A percentile compares a stretch with the other conserved stretches of the same genome.
Evolutionary conservation across 352 stramenopile species (phyloP).

Genomic region (Hyaloperonospora arabidopsidis): DNA sequence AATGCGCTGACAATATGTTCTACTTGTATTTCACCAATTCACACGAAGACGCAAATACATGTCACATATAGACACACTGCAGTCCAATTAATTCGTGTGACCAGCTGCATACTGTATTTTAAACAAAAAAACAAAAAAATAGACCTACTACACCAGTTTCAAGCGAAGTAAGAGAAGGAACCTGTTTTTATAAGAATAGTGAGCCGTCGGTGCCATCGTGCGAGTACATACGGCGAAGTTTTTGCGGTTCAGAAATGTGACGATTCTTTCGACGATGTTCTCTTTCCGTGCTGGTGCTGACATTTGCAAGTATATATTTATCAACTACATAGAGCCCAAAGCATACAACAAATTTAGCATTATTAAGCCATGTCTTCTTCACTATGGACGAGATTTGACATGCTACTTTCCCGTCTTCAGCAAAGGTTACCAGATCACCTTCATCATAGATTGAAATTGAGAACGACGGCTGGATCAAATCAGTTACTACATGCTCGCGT

Average conservation of each 20-base stretch:
- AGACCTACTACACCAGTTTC: slow-evolving; percentile 66
- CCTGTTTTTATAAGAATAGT: slow-evolving; percentile 84
- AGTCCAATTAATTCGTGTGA: slow-evolving; percentile 54
- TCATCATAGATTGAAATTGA: slow-evolving; percentile 20
- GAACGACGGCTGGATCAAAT: slow-evolving; percentile 17
- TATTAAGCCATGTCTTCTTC: slow-evolving; percentile 73
- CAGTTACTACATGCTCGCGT: slow-evolving; percentile 8
- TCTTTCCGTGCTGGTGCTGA: slow-evolving; percentile 75
- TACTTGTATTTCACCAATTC: slow-evolving; percentile 48
- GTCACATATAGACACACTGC: slow-evolving; percentile 76
- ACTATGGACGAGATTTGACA: slow-evolving; percentile 38
- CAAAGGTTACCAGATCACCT: slow-evolving; percentile 18
- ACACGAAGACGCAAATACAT: slow-evolving; percentile 78
- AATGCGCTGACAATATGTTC: slow-evolving; percentile 62
- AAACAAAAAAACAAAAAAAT: slow-evolving; percentile 52
- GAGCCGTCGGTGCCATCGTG: slow-evolving; percentile 74
- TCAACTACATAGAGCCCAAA: slow-evolving; percentile 70
- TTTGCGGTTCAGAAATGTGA: slow-evolving; percentile 80
- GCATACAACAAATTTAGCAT: slow-evolving; percentile 79
- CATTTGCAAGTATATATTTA: slow-evolving; percentile 79
- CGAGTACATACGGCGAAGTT: slow-evolving; percentile 74
- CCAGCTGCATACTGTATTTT: slow-evolving; percentile 48
- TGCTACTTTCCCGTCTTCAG: slow-evolving; percentile 18
- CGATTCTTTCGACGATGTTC: slow-evolving; percentile 70
- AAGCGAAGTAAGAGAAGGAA: slow-evolving; percentile 71